Percentiles rank a stretch among this genome's conserved stretches.
Conservation (phyloP, 208 protist genomes). For the Trypanosoma mega region DNA sequence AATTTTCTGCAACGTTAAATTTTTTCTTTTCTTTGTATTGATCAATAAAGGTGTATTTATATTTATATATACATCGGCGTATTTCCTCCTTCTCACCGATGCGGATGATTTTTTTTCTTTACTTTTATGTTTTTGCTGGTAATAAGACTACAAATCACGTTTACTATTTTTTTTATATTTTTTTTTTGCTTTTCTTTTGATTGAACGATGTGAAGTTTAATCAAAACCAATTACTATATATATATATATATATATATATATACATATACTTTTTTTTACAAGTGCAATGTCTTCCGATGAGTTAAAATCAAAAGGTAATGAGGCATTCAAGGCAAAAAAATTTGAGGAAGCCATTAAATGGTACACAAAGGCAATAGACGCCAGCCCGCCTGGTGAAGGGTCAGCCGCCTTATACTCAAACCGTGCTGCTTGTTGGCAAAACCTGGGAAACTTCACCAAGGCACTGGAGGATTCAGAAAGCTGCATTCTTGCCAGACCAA, state of each 20-base stretch:
- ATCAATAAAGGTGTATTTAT: no score
- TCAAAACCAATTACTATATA: not conserved
- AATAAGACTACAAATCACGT: not conserved
- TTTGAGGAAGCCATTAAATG: conserved; percentile 88
- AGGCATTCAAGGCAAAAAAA: conserved; percentile 86
- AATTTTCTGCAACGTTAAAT: no score
- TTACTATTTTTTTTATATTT: not conserved
- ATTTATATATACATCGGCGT: no score
- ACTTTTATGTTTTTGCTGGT: not conserved
- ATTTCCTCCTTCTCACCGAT: no score
- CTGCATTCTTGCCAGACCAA: conserved; percentile 83
- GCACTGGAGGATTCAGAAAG: conserved; percentile 74
- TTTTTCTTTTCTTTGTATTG: no score
- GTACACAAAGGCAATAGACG: conserved; percentile 89
- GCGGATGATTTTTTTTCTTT: not conserved
- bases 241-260: conserved; percentile 1
- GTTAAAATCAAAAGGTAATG: conserved; percentile 89
- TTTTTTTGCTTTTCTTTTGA: not conserved
- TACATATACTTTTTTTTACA: no score
- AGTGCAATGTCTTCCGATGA: conserved; percentile 79
- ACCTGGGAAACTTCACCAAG: conserved; percentile 69
- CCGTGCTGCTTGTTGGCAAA: conserved; percentile 83
- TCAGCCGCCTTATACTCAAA: conserved; percentile 89
- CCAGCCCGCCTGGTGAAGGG: conserved; percentile 74
- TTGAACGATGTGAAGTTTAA: no score